phyloP scores from a whole-genome alignment of 2,329 filamentous ascomycete genomes.

The Verticillium nonalfalfae region DNA sequence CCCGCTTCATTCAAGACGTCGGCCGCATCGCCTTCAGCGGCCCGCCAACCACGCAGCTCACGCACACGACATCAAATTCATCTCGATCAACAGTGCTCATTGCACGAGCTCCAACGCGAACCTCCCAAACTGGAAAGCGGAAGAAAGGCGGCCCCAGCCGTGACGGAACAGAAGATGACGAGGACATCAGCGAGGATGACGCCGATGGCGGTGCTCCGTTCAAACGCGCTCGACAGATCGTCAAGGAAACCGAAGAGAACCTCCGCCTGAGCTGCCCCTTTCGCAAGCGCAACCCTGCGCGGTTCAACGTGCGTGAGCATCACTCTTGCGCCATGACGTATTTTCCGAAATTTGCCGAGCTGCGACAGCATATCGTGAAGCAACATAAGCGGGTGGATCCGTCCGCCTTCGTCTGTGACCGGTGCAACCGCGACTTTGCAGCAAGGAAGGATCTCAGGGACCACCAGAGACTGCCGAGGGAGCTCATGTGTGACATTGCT shows the following conservation, averaged over 20 bases:
- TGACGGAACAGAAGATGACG: conserved; percentile 21
- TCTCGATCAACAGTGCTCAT: conserved; percentile 16
- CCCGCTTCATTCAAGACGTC: conserved; percentile 25
- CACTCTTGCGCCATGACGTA: conserved; percentile 36
- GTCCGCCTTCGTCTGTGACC: conserved; percentile 31
- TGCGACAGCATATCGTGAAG: conserved; percentile 33
- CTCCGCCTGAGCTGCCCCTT: conserved; percentile 35
- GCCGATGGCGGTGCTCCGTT: conserved; percentile 18
- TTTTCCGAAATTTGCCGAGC: conserved; percentile 32
- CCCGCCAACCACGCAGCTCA: conserved; percentile 19
- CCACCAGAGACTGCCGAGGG: conserved; percentile 31
- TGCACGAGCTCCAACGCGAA: conserved; percentile 2
- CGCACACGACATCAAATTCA: conserved; percentile 22
- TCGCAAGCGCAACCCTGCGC: conserved; percentile 34
- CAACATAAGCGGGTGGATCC: conserved; percentile 34
- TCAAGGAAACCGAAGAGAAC: conserved; percentile 26
- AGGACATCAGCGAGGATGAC: conserved; percentile 25
- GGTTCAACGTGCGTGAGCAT: conserved; percentile 39
- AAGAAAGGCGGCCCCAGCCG: conserved; percentile 21
- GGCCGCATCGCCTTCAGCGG: conserved; percentile 19
- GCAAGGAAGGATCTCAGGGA: conserved; percentile 30
- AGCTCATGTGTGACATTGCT: conserved; percentile 33
- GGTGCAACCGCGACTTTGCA: conserved; percentile 31
- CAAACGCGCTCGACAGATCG: conserved; percentile 24
- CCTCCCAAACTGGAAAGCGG: conserved; percentile 19